Conservation (phyloP, 202 grass and related monocot species). For the Cymbopogon flexuosus region DNA sequence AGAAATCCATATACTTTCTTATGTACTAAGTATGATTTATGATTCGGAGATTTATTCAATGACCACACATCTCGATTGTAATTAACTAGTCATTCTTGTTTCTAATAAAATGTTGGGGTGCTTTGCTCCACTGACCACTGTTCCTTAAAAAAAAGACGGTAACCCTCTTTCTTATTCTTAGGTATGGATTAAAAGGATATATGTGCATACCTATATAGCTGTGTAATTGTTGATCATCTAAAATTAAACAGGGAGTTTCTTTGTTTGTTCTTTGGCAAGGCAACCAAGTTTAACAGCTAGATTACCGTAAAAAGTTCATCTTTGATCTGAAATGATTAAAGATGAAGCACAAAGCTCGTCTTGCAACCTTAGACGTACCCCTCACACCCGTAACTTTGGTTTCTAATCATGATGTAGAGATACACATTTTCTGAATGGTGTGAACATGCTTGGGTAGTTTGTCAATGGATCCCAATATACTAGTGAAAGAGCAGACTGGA, state of each 20-base stretch:
- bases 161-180: background rate
- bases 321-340: conserved; percentile 35
- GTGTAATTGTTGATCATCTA: background rate
- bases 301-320: conserved; percentile 25
- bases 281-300: background rate
- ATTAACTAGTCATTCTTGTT: background rate
- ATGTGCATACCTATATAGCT: background rate
- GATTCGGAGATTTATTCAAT: no score
- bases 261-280: conserved; percentile 10
- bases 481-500: conserved; percentile 28
- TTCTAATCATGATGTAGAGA: conserved; percentile 26
- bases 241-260: background rate
- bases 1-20: no score
- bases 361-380: conserved; percentile 17
- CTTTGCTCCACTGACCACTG: background rate
- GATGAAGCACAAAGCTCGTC: conserved; percentile 16
- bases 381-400: background rate
- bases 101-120: background rate
- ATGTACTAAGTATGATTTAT: no score
- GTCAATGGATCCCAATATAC: conserved; percentile 41
- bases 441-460: conserved; percentile 37
- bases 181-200: background rate
- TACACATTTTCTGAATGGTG: conserved; percentile 19
- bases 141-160: background rate
- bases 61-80: no score